Evolutionary conservation across 2,329 filamentous ascomycete species (phyloP).

Genomic region (Venturia carpophila): DNA sequence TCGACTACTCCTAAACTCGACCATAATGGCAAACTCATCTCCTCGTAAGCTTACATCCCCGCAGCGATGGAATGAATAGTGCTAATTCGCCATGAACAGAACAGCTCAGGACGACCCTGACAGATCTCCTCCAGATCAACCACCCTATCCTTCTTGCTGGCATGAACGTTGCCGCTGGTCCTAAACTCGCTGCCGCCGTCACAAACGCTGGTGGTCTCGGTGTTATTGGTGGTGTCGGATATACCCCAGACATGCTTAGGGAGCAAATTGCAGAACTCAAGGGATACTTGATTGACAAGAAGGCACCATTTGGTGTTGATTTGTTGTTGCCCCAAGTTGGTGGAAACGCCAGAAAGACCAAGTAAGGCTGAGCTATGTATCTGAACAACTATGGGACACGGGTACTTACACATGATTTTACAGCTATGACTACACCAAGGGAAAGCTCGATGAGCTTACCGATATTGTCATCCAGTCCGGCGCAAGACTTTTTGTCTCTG

Average conservation of each 20-base stretch:
- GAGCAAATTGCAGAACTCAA: conserved; percentile 96
- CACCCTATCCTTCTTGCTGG: conserved; percentile 92
- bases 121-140: conserved; percentile 96
- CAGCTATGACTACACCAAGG: conserved; percentile 99
- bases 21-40: conserved; percentile 8
- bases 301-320: conserved; percentile 90
- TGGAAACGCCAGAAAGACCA: conserved; percentile 89
- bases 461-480: conserved; percentile 89
- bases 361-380: conserved; percentile 44
- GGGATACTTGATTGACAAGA: conserved; percentile 78
- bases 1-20: not conserved
- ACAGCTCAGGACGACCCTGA: conserved; percentile 74
- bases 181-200: conserved; percentile 91
- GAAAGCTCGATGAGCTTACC: conserved; percentile 85
- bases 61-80: not conserved
- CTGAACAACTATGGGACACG: not conserved
- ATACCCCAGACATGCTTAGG: conserved; percentile 93
- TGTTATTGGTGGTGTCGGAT: conserved; percentile 91
- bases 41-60: conserved; percentile 1
- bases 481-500: conserved; percentile 90
- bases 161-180: conserved; percentile 98
- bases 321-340: conserved; percentile 90
- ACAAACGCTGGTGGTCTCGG: conserved; percentile 94
- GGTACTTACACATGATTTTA: not conserved
- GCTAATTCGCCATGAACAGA: conserved; percentile 11